Percentiles rank a stretch among this genome's conserved stretches.
These are phyloP conservation scores for Aspergillus spinulosporus DNA, from an alignment of 2,329 filamentous ascomycete genomes.

Conservation along the genomic window DNA sequence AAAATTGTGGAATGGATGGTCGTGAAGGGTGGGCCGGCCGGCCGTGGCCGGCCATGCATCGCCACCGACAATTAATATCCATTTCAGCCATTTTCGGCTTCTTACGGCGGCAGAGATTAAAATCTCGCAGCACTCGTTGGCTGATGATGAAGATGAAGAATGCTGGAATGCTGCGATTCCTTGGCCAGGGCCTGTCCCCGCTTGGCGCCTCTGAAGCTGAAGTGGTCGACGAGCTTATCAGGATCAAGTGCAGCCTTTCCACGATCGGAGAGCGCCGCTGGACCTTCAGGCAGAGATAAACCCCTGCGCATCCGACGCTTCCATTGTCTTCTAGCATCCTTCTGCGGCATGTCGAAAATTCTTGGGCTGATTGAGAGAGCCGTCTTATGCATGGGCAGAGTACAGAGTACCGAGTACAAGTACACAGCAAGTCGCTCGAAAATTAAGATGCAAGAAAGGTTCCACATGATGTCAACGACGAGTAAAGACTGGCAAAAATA, in stretches of 20 bases:
- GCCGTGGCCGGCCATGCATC: neutral
- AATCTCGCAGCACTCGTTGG: neutral
- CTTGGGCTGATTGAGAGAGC: no score
- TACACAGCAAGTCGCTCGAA: neutral
- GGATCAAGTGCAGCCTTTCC: neutral
- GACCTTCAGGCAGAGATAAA: conserved; percentile 5
- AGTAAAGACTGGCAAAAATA: neutral
- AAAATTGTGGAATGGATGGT: neutral
- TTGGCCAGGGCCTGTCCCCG: neutral
- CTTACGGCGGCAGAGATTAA: conserved; percentile 11
- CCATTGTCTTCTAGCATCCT: conserved; percentile 10
- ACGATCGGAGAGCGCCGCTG: conserved; percentile 10
- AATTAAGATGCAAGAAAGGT: neutral
- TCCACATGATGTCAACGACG: neutral
- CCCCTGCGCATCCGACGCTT: conserved; percentile 8
- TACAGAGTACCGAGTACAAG: neutral
- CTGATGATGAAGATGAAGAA: neutral
- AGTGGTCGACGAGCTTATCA: neutral
- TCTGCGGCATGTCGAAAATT: conserved; percentile 12
- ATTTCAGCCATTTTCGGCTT: neutral
- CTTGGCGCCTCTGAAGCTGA: neutral
- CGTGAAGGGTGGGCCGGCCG: no score
- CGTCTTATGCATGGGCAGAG: neutral
- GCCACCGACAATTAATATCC: neutral
- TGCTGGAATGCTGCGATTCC: neutral